Base-by-base conservation (phyloP, 2,329 filamentous ascomycete species). In the Akanthomyces dipterigenus region DNA sequence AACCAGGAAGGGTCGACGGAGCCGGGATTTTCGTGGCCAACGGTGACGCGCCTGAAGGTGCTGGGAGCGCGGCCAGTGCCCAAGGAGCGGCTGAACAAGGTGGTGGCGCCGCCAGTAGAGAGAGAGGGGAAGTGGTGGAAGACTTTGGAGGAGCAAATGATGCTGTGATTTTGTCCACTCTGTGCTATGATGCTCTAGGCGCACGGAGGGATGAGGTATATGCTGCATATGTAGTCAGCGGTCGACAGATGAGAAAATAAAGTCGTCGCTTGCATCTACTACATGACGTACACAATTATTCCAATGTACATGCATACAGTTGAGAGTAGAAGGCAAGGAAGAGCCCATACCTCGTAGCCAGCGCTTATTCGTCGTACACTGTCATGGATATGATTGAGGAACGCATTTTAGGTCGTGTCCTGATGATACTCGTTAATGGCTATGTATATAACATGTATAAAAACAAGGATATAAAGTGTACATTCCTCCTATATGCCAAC, bases 81-180 rank as follows among this genome's bases (percentile, higher is more conserved):
- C 3, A 60, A 26, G 38, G 24, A 51, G 43, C 28, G 61, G 24
- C 36, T 57, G 26, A 14, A 24, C 22, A 22, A 24, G 49, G 40
- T 49, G 9, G 34, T 34, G 16, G 49, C 51, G 24, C 60, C 60
- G n/a, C 24, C 53, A 45, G n/a, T 6, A 20, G 3, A 14, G 5
- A 64, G 58, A 20, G 62, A 63, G 18, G 65, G 58, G 36, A 46
- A 61, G 24, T 75, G 72, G 71, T 73, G 73, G 70, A 48, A 63
- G 12, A 65, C 43, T 14, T 7, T 75, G 34, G 69, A 68, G 55
- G 60, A 66, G n/a, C 70, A 75, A 43, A 20, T 75, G 63, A 66
- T 70, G 61, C 63, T 64, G 46, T 75, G 34, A 49, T 20, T 38
- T 28, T 28, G 9, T 42, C 16, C n/a, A 24, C 26, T 42, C 11